These are phyloP conservation scores for Ceratocystis eucalypticola DNA, from an alignment of 2,329 filamentous ascomycete genomes.

Conservation along the genomic window DNA sequence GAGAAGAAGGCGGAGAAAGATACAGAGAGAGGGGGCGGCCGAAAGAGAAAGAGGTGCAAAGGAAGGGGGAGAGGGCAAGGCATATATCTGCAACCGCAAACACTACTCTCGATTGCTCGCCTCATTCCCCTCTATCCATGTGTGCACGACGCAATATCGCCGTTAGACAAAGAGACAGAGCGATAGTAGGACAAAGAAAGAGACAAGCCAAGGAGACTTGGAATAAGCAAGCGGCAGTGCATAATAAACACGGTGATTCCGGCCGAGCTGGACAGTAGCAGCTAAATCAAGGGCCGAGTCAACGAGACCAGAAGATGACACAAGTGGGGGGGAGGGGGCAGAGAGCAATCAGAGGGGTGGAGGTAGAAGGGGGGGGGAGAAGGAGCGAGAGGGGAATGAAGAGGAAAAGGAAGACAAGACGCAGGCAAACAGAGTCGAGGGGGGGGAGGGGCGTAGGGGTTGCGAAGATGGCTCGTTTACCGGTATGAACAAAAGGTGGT, in stretches of 20 bases:
- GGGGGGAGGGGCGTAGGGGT: neutral
- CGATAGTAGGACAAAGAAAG: neutral
- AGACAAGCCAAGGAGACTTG: neutral
- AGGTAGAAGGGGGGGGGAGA: neutral
- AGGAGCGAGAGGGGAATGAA: neutral
- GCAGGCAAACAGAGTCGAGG: neutral
- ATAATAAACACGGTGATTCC: neutral
- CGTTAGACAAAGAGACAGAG: neutral
- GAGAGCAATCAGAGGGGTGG: neutral
- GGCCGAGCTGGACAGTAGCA: neutral
- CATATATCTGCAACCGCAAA: neutral
- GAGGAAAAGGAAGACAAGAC: neutral
- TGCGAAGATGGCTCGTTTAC: neutral
- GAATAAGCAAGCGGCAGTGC: neutral
- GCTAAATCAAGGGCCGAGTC: neutral
- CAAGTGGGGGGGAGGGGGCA: neutral
- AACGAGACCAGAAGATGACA: neutral
- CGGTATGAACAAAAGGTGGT: neutral
- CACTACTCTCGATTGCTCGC: neutral
- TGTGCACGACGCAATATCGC: neutral
- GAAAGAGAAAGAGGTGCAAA: neutral
- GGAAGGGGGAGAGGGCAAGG: neutral
- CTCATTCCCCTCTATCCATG: too few species aligned
- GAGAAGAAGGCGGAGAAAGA: neutral
- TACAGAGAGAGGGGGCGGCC: neutral